Conservation (phyloP, 2,329 filamentous ascomycete genomes). For the Penicillium sp. region DNA sequence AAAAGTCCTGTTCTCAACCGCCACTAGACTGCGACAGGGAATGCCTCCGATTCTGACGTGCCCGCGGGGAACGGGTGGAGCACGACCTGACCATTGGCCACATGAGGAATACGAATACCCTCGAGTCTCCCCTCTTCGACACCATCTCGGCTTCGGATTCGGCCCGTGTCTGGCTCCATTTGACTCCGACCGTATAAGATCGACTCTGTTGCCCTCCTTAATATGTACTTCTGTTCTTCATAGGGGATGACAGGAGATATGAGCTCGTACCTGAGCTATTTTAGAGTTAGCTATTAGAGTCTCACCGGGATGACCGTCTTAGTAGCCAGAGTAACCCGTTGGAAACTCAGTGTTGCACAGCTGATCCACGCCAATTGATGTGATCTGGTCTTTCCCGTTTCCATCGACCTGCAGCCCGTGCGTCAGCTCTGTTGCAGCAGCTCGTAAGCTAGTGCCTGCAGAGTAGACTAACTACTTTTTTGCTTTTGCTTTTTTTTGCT, state of each 20-base stretch:
- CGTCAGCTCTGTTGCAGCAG: background rate
- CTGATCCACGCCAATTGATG: background rate
- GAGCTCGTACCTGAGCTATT: background rate
- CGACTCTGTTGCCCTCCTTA: too few relatives aligned
- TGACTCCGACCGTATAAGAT: slow-evolving; percentile 11
- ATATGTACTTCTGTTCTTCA: too few relatives aligned
- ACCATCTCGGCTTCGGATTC: slow-evolving; percentile 12
- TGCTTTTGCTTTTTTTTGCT: background rate
- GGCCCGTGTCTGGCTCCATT: slow-evolving; percentile 13
- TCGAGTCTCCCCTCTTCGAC: too few relatives aligned
- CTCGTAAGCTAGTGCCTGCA: background rate
- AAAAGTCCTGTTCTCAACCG: background rate
- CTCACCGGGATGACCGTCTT: too few relatives aligned
- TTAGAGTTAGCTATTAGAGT: too few relatives aligned
- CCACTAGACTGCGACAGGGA: slow-evolving; percentile 13
- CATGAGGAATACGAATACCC: background rate
- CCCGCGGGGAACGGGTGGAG: slow-evolving; percentile 2
- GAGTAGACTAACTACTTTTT: background rate
- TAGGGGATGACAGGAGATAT: background rate
- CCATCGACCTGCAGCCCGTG: background rate
- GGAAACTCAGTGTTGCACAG: background rate
- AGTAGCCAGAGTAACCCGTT: too few relatives aligned
- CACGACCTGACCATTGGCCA: background rate
- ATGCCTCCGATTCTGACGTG: slow-evolving; percentile 7
- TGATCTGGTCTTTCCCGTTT: background rate